Conservation (phyloP, 2,329 filamentous ascomycete genomes). For the Colletotrichum sp. region DNA sequence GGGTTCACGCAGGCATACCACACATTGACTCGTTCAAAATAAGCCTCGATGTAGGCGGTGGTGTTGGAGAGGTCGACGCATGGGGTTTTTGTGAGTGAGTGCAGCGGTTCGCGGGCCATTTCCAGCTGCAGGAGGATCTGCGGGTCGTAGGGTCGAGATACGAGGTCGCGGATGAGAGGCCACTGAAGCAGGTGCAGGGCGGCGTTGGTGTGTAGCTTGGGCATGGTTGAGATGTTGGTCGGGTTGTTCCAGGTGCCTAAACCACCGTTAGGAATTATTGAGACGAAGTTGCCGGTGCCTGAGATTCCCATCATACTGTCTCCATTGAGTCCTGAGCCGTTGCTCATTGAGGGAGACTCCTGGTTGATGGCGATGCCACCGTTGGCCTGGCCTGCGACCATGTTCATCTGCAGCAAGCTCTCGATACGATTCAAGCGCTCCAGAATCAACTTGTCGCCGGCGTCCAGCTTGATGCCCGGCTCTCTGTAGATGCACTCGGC, state of each 20-base stretch:
- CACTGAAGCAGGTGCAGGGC: conserved; percentile 80
- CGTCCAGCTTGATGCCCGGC: conserved; percentile 85
- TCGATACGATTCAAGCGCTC: conserved; percentile 81
- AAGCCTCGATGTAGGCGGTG: conserved; percentile 76
- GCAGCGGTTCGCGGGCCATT: conserved; percentile 78
- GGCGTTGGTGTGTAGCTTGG: conserved; percentile 82
- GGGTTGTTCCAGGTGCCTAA: conserved; percentile 74
- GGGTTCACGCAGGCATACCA: conserved; percentile 90
- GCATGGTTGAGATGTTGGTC: conserved; percentile 83
- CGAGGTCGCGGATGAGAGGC: conserved; percentile 79
- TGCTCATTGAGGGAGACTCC: conserved; percentile 69
- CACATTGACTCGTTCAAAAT: conserved; percentile 81
- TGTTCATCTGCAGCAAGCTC: conserved; percentile 74
- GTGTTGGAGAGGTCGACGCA: conserved; percentile 77
- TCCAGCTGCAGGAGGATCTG: conserved; percentile 83
- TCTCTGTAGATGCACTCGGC: conserved; percentile 86
- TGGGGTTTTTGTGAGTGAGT: conserved; percentile 66
- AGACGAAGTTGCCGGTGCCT: conserved; percentile 51
- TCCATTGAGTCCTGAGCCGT: conserved; percentile 64
- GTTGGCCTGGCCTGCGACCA: conserved; percentile 51
- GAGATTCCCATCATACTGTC: conserved; percentile 58
- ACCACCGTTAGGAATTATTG: conserved; percentile 65
- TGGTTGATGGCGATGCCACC: conserved; percentile 62
- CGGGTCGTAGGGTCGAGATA: conserved; percentile 78
- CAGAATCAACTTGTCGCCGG: conserved; percentile 84